A percentile compares a stretch with the other conserved stretches of the same genome.
These are phyloP conservation scores for Plasmodium ovale DNA, from an alignment of 169 alveolate genomes.

Conservation along the genomic window DNA sequence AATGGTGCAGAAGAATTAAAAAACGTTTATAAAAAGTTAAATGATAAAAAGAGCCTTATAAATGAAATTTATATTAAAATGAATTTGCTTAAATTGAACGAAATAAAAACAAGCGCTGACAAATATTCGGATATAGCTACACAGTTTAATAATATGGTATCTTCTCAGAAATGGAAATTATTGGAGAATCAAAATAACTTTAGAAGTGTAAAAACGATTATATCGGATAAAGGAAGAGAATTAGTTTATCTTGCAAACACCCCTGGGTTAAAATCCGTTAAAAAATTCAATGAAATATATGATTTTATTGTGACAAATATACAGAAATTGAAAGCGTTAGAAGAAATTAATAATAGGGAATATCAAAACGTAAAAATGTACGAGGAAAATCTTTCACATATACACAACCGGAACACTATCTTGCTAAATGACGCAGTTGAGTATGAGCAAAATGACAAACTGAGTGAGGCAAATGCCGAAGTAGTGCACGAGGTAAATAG, in stretches of 20 bases:
- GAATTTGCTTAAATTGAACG: not conserved
- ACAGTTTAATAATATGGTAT: not conserved
- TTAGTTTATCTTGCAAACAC: not conserved
- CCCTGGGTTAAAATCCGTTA: not conserved
- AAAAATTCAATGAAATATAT: slow-evolving; percentile 5
- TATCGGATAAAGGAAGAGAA: not conserved
- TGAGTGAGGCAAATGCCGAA: not conserved
- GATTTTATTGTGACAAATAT: not conserved
- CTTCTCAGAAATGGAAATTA: slow-evolving; percentile 2
- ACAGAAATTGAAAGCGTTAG: not conserved
- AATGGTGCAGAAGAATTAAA: not conserved
- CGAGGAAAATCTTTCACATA: not conserved
- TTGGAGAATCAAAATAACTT: slow-evolving; percentile 1
- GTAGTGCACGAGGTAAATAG: not conserved
- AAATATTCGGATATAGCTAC: slow-evolving; percentile 5
- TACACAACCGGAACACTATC: not conserved
- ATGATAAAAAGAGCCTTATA: not conserved
- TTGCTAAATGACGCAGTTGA: not conserved
- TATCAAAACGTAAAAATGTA: not conserved
- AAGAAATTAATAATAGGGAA: not conserved
- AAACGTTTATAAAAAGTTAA: not conserved
- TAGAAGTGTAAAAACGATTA: not conserved
- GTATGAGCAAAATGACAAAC: not conserved
- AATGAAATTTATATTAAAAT: slow-evolving; percentile 3
- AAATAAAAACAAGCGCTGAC: not conserved